phyloP scores from a whole-genome alignment of 1,284 basidiomycete genomes.

The Phlebopus sp. region DNA sequence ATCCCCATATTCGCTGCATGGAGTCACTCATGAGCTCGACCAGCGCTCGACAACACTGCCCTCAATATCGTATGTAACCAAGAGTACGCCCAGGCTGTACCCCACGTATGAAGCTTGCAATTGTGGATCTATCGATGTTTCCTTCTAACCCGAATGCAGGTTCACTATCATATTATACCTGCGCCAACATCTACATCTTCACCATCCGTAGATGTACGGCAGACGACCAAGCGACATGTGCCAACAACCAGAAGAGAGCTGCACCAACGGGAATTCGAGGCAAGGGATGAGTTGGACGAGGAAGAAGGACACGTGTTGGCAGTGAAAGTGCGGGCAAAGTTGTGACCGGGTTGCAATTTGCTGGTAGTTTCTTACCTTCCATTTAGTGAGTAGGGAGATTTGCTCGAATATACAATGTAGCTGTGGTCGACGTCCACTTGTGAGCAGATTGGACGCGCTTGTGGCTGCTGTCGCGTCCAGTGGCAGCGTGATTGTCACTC shows the following conservation, averaged over 20 bases:
- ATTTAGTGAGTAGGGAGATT: background rate
- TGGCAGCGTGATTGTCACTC: no score
- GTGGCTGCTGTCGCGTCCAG: background rate
- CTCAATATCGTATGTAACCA: conserved; percentile 78
- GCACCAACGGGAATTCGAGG: conserved; percentile 56
- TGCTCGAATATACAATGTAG: background rate
- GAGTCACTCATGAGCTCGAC: background rate
- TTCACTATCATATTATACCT: conserved; percentile 79
- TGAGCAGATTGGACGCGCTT: background rate
- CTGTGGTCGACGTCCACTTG: background rate
- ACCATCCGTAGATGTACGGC: conserved; percentile 11
- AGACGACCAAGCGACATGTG: conserved; percentile 17
- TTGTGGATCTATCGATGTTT: background rate
- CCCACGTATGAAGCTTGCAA: conserved; percentile 48
- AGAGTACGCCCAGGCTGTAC: conserved; percentile 78
- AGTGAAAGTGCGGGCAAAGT: conserved; percentile 43
- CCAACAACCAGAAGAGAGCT: conserved; percentile 47
- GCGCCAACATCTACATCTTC: conserved; percentile 49
- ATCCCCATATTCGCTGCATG: background rate
- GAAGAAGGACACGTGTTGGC: conserved; percentile 51
- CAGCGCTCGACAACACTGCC: conserved; percentile 62
- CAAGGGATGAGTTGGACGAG: conserved; percentile 55
- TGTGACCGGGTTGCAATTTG: conserved; percentile 27
- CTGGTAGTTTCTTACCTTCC: background rate
- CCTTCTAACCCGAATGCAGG: conserved; percentile 38